phyloP scores from a whole-genome alignment of 2,329 filamentous ascomycete species.

The Decorospora gaudefroyi region DNA sequence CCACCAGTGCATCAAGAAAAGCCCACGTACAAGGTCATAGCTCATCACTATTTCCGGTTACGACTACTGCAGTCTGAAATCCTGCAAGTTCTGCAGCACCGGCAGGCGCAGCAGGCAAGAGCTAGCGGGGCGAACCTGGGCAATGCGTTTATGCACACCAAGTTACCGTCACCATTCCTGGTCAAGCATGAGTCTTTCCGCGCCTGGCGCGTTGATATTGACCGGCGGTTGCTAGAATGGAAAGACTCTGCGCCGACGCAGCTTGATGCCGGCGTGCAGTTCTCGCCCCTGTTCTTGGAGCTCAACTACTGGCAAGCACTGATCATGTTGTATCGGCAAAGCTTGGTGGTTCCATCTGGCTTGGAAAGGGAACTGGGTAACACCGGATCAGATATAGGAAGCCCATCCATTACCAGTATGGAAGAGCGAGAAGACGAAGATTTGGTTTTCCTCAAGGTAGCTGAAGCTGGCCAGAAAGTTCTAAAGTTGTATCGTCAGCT shows the following conservation, averaged over 20 bases:
- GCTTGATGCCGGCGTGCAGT: constrained; percentile 80
- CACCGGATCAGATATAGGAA: constrained; percentile 61
- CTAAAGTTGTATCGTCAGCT: constrained; percentile 87
- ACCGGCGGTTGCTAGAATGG: constrained; percentile 82
- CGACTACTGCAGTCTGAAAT: constrained; percentile 92
- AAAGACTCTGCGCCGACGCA: constrained; percentile 79
- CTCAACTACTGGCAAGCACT: constrained; percentile 98
- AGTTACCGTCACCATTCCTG: constrained; percentile 82
- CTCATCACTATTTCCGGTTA: constrained; percentile 89
- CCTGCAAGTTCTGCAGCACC: constrained; percentile 87
- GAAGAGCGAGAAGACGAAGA: constrained; percentile 83
- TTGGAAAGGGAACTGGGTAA: constrained; percentile 76
- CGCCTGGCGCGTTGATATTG: constrained; percentile 86
- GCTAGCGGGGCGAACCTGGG: constrained; percentile 64
- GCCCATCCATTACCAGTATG: constrained; percentile 63
- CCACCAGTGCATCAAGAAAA: constrained; percentile 61
- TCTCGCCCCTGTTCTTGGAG: constrained; percentile 87
- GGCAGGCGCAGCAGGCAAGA: constrained; percentile 80
- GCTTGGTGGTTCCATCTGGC: constrained; percentile 80
- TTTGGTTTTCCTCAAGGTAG: constrained; percentile 89
- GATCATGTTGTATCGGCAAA: constrained; percentile 93
- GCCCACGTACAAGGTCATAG: constrained; percentile 86
- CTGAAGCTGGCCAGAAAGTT: constrained; percentile 91
- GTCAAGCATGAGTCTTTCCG: constrained; percentile 82
- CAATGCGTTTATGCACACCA: constrained; percentile 76